Percentiles rank a stretch among this genome's conserved stretches.
These are phyloP conservation scores for Venturia nashicola DNA, from an alignment of 2,329 filamentous ascomycete species.

Conservation along the genomic window DNA sequence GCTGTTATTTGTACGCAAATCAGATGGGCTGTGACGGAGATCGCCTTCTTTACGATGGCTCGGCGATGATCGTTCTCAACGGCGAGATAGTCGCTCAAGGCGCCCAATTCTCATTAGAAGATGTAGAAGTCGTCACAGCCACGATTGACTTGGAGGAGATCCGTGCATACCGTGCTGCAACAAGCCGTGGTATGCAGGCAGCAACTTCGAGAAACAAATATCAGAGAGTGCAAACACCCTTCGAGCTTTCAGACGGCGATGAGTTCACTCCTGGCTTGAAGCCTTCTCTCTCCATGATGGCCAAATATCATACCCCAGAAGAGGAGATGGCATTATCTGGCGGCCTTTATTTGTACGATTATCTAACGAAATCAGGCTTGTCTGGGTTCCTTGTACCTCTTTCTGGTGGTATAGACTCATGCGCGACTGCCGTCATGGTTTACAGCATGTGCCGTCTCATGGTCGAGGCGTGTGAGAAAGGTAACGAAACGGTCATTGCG, in stretches of 20 bases:
- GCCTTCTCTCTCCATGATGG: slow-evolving; percentile 32
- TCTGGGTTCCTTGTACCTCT: slow-evolving; percentile 47
- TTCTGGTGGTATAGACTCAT: slow-evolving; percentile 49
- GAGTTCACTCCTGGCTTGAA: slow-evolving; percentile 33
- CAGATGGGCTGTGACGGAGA: slow-evolving; percentile 45
- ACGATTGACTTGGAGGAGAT: slow-evolving; percentile 57
- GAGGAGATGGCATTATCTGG: slow-evolving; percentile 46
- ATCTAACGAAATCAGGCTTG: slow-evolving; percentile 38
- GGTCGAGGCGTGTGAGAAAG: slow-evolving; percentile 36
- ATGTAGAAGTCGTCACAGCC: slow-evolving; percentile 42
- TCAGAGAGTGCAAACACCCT: slow-evolving; percentile 30
- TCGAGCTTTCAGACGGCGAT: slow-evolving; percentile 28
- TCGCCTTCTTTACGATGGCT: slow-evolving; percentile 45
- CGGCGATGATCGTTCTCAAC: slow-evolving; percentile 47
- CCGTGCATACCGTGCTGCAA: slow-evolving; percentile 41
- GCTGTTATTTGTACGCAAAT: slow-evolving; percentile 53
- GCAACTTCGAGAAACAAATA: slow-evolving; percentile 30
- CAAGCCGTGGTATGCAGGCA: slow-evolving; percentile 46
- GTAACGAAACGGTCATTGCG: slow-evolving; percentile 41
- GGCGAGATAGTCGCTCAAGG: slow-evolving; percentile 53
- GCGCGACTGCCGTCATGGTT: slow-evolving; percentile 40
- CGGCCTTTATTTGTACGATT: slow-evolving; percentile 57
- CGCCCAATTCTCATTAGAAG: slow-evolving; percentile 48
- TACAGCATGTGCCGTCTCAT: slow-evolving; percentile 41
- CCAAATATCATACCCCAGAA: slow-evolving; percentile 48